A percentile compares a stretch with the other conserved stretches of the same genome.
These are phyloP conservation scores for Solioccasus polychromus DNA, from an alignment of 768 basidiomycete genomes.

Conservation along the genomic window DNA sequence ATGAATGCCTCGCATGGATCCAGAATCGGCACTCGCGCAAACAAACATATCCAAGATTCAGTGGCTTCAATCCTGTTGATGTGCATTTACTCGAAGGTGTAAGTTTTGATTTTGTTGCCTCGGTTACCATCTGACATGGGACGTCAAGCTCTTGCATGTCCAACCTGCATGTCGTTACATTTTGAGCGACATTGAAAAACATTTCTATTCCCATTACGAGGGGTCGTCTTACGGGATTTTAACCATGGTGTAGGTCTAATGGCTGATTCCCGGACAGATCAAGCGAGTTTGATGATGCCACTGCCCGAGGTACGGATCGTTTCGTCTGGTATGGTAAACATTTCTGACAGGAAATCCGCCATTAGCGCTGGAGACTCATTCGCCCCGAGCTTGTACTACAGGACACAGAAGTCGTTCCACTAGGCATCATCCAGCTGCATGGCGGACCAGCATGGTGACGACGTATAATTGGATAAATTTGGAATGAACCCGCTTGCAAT, in stretches of 20 bases:
- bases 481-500: constrained; percentile 5
- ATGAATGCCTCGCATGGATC: constrained; percentile 22
- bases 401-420: not conserved
- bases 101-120: not conserved
- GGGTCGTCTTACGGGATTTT: constrained; percentile 16
- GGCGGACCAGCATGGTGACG: not conserved
- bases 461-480: constrained; percentile 21
- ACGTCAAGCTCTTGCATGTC: constrained; percentile 18
- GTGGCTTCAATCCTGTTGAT: constrained; percentile 18
- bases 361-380: constrained; percentile 10
- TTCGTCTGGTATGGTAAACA: not conserved
- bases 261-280: constrained; percentile 8
- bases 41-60: constrained; percentile 23
- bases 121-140: not conserved
- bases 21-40: constrained; percentile 2
- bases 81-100: constrained; percentile 34
- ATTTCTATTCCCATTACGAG: constrained; percentile 22
- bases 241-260: constrained; percentile 1
- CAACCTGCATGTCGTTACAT: constrained; percentile 14
- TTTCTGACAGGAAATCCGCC: constrained; percentile 20
- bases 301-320: constrained; percentile 18
- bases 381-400: constrained; percentile 22
- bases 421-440: constrained; percentile 15
- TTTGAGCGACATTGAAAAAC: constrained; percentile 20
- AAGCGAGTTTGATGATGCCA: constrained; percentile 23